Evolutionary conservation across 768 basidiomycete species (phyloP), one percentile per base, ranked within the genome.

Genomic region (Tylopilus sp.): DNA sequence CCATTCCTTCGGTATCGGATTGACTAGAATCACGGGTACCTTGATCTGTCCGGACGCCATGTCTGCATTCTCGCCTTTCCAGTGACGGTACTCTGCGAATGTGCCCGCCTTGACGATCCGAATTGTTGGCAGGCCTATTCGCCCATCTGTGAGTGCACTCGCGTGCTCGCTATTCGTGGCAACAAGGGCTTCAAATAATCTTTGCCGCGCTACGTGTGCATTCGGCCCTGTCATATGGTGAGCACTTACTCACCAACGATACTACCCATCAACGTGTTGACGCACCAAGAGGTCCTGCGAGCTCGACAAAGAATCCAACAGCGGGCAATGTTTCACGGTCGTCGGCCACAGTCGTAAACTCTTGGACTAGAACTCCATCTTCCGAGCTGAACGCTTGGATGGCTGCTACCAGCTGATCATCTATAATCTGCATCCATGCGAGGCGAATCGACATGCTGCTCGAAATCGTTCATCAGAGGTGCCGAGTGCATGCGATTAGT

Each of bases 81-180:
- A 59, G 31, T 22, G 43, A 45, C 61, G 56, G 31, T 56, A 65
- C 4, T 55, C 63, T 3, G 42, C 30, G 13, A 65, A 65, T 10
- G 58, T 61, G 9, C 65, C 61, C 1, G 48, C 21, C 21, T 58
- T 50, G 5, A 67, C 48, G 3, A 67, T 47, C 5, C 61, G 61
- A 40, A 68, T 53, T 29, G 63, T 63, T 3, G 66, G 65, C 8
- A 57, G 38, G 11, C 55, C 33, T 1, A 54, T 41, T 17, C 25
- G 22, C 8, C 50, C 54, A 1, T 12, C 22, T 3, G 52, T 44
- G 9, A 56, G 31, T 14, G 44, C 53, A 25, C 3, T 10, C 6
- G 40, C 26, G 14, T 40, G 44, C 17, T 41, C 38, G 1, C 4
- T 2, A 10, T 62, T 52, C 1, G 40, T 29, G 14, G 42, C 13